Evolutionary conservation across 1,139 yeast genomes (phyloP).

Genomic region (Candida neerlandica): DNA sequence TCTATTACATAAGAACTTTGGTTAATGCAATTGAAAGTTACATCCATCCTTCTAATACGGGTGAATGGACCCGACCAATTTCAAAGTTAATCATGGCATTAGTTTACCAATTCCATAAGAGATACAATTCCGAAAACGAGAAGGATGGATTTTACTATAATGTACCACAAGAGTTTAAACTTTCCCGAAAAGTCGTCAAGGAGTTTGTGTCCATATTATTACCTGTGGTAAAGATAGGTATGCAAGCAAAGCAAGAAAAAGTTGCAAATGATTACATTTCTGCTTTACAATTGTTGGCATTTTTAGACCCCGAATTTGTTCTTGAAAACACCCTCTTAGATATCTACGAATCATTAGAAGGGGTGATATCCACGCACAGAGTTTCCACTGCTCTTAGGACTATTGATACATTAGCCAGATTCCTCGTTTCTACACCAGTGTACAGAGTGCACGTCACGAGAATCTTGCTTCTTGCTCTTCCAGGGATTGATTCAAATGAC

Average conservation of each 20-base stretch:
- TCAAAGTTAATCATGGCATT: slow-evolving; percentile 63
- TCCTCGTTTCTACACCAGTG: slow-evolving; percentile 63
- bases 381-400: slow-evolving; percentile 72
- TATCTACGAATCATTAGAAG: slow-evolving; percentile 79
- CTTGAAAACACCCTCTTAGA: slow-evolving; percentile 71
- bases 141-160: slow-evolving; percentile 40
- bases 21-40: slow-evolving; percentile 78
- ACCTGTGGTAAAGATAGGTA: slow-evolving; percentile 67
- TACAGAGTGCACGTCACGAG: slow-evolving; percentile 81
- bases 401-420: slow-evolving; percentile 66
- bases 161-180: slow-evolving; percentile 49
- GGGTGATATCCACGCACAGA: slow-evolving; percentile 82
- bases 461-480: slow-evolving; percentile 65
- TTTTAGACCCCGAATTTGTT: slow-evolving; percentile 60
- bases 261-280: slow-evolving; percentile 63
- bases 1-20: slow-evolving; percentile 56
- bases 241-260: slow-evolving; percentile 71
- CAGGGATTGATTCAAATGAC: slow-evolving; percentile 91
- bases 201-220: slow-evolving; percentile 58
- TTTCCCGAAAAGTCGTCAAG: slow-evolving; percentile 44
- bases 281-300: slow-evolving; percentile 65
- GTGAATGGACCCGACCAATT: slow-evolving; percentile 79
- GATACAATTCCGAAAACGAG: slow-evolving; percentile 52
- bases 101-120: slow-evolving; percentile 58
- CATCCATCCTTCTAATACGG: slow-evolving; percentile 89